Percentiles rank a stretch among this genome's conserved stretches.
Conservation (phyloP, 305 asterid genomes). For the Solanum aculeatissimum region DNA sequence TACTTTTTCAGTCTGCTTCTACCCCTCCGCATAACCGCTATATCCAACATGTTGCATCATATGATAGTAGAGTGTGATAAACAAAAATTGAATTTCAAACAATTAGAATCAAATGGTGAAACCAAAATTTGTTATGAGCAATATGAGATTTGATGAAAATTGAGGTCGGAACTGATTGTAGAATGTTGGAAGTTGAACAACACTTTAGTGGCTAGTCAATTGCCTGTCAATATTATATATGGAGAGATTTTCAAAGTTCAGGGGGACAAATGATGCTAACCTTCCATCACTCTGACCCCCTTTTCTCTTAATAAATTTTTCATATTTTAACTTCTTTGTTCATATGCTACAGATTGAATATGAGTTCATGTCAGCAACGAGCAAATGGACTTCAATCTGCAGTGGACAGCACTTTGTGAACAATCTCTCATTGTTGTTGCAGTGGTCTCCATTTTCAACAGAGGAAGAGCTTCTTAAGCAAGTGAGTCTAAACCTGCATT, state of each 20-base stretch:
- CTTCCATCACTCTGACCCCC: neutral
- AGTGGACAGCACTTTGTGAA: constrained; percentile 27
- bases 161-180: neutral
- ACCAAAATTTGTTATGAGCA: neutral
- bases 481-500: constrained; percentile 32
- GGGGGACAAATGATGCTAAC: neutral
- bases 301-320: constrained; percentile 2
- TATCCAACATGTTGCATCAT: too few species aligned
- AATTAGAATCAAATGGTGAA: neutral
- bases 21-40: too few species aligned
- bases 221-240: neutral
- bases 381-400: constrained; percentile 45
- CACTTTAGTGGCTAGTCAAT: neutral
- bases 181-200: neutral
- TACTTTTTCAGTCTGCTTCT: too few species aligned
- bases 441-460: constrained; percentile 79
- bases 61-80: neutral
- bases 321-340: neutral
- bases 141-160: neutral
- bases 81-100: neutral
- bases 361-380: constrained; percentile 27
- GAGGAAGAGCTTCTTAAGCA: constrained; percentile 74
- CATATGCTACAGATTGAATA: constrained; percentile 59
- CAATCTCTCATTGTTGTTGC: constrained; percentile 61
- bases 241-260: neutral